A percentile compares a stretch with the other conserved stretches of the same genome.
Evolutionary conservation across 768 basidiomycete species (phyloP).

Genomic region (Amanita pallidorosea): DNA sequence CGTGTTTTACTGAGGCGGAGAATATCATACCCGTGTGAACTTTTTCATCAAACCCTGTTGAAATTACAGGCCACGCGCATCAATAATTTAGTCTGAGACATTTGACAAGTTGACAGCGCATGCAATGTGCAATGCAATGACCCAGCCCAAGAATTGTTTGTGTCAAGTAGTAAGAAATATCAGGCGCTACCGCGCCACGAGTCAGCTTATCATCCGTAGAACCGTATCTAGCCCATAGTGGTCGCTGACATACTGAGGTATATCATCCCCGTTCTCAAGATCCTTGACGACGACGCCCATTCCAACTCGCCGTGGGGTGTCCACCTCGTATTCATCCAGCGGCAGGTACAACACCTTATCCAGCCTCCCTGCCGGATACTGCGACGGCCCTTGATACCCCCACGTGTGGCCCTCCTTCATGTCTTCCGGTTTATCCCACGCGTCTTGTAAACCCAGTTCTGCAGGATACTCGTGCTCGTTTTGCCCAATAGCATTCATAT

Average conservation of each 20-base stretch:
- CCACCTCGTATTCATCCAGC: slow-evolving; percentile 37
- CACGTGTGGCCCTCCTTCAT: slow-evolving; percentile 48
- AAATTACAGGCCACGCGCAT: neutral
- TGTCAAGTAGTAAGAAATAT: neutral
- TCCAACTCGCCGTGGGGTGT: slow-evolving; percentile 45
- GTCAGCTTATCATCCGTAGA: slow-evolving; percentile 18
- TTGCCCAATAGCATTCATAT: slow-evolving; percentile 57
- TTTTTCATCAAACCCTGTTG: neutral
- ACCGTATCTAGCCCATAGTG: slow-evolving; percentile 49
- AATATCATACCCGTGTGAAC: slow-evolving; percentile 2
- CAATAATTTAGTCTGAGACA: neutral
- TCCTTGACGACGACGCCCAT: slow-evolving; percentile 34
- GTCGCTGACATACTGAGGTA: slow-evolving; percentile 46
- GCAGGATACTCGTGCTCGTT: slow-evolving; percentile 32
- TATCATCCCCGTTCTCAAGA: slow-evolving; percentile 13
- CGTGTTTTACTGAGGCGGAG: neutral
- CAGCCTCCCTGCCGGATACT: slow-evolving; percentile 42
- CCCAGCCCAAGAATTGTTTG: too few species aligned
- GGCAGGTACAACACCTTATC: slow-evolving; percentile 58
- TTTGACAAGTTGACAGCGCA: neutral
- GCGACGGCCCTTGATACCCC: slow-evolving; percentile 49
- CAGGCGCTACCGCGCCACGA: slow-evolving; percentile 4
- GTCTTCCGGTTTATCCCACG: slow-evolving; percentile 38
- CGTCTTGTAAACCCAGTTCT: slow-evolving; percentile 43
- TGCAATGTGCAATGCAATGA: too few species aligned